Base-by-base conservation (phyloP, 1,284 basidiomycete species). In the Cystobasidium slooffiae region DNA sequence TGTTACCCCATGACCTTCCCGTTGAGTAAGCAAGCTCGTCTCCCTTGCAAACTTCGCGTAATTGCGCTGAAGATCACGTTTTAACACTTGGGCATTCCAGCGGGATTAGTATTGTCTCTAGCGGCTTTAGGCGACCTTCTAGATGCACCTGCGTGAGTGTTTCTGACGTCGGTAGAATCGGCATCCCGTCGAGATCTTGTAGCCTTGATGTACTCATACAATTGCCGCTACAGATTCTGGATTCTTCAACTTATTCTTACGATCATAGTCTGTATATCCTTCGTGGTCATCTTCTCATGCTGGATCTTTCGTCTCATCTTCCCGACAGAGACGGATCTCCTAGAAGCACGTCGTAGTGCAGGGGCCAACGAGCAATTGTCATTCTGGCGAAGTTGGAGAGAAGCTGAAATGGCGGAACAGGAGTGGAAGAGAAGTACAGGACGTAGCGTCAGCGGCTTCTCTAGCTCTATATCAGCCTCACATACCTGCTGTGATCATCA, bases 281-380 rank as follows among this genome's bases (percentile, higher is more conserved):
- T 20, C 62, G 62, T 64, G 10, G 44, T 46, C 62, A 64, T 64
- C n/a, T 64, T 64, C 62, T 64, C 39, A 31, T 64, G 62, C 62
- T 64, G 62, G 62, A 37, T 64, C 1, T 47, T 20, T 20, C 62
- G 62, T 20, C 62, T 64, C 20, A 18, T 64, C 31, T 44, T 20
- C 39, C 62, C 62, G 1, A 20, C 62, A 12, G 44, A 64, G 20
- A 20, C 37, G 8, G 20, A 47, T 16, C 16, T 46, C 41, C 43
- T 20, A 46, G 62, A 64, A 14, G 62, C 24, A 18, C 62, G 62
- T 9, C 22, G 22, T 47, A 20, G 20, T 8, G 62, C 62, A 18
- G 43, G 46, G 5, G 31, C 16, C 1, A 18, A 64, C 8, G 62
- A 64, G 20, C 62, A 64, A 12, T 41, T 64, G 39, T 64, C 62